Conservation (phyloP, 2,329 filamentous ascomycete genomes). For the Cladosporium sp. region DNA sequence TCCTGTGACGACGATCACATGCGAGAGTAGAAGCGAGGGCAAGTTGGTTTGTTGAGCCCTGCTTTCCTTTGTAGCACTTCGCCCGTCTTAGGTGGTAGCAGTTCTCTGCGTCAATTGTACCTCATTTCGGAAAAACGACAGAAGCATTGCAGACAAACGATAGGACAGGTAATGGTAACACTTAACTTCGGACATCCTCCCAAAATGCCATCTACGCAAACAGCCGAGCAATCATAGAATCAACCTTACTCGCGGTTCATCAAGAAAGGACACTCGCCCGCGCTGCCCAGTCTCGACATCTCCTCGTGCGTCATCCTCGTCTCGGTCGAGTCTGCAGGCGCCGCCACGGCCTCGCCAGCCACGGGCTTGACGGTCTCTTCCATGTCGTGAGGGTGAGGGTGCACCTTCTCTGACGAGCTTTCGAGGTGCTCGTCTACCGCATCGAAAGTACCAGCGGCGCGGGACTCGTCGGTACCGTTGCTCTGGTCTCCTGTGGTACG, state of each 20-base stretch:
- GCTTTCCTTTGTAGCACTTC: too few relatives aligned
- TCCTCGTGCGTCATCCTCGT: slow-evolving; percentile 39
- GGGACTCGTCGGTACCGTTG: slow-evolving; percentile 27
- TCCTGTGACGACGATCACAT: not conserved
- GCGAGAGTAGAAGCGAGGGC: not conserved
- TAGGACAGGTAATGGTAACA: not conserved
- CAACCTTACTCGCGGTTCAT: slow-evolving; percentile 39
- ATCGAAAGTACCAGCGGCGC: slow-evolving; percentile 26
- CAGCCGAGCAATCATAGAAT: not conserved
- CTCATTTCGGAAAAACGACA: too few relatives aligned
- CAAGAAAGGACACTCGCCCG: slow-evolving; percentile 38
- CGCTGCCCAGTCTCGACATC: slow-evolving; percentile 36
- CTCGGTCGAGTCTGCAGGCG: slow-evolving; percentile 35
- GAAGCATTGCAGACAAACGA: too few relatives aligned
- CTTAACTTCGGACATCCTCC: not conserved
- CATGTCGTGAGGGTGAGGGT: slow-evolving; percentile 38
- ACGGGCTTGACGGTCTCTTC: slow-evolving; percentile 35
- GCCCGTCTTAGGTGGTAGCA: too few relatives aligned
- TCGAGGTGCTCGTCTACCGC: slow-evolving; percentile 36
- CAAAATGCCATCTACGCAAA: not conserved
- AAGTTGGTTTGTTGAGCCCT: not conserved
- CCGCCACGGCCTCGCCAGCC: slow-evolving; percentile 40
- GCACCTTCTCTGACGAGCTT: slow-evolving; percentile 31
- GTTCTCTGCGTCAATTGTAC: not conserved
- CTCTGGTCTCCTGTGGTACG: slow-evolving; percentile 1